A percentile compares a stretch with the other conserved stretches of the same genome.
These are phyloP conservation scores for Pseudofabraea citricarpa DNA, from an alignment of 2,329 filamentous ascomycete species.

Conservation along the genomic window DNA sequence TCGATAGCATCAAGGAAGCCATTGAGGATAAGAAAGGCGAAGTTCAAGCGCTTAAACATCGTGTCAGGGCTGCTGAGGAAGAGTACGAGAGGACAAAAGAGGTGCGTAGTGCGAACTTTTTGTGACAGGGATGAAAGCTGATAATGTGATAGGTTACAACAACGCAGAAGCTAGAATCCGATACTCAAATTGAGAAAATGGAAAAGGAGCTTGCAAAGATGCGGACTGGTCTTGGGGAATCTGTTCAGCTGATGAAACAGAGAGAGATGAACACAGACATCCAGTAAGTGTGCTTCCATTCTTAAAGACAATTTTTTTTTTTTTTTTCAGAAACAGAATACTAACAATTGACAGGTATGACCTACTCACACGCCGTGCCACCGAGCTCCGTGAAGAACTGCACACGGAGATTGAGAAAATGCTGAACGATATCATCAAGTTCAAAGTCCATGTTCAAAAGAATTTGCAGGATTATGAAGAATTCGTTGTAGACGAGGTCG, in stretches of 20 bases:
- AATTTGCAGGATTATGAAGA: slow-evolving; percentile 89
- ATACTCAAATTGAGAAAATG: slow-evolving; percentile 97
- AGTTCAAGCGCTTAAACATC: slow-evolving; percentile 85
- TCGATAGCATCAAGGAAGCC: slow-evolving; percentile 92
- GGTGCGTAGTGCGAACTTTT: slow-evolving; percentile 28
- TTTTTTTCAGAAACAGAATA: not conserved
- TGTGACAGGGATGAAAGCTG: slow-evolving; percentile 4
- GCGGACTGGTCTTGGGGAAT: slow-evolving; percentile 77
- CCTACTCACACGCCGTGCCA: slow-evolving; percentile 79
- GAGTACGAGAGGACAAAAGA: slow-evolving; percentile 94
- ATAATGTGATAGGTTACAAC: slow-evolving; percentile 48
- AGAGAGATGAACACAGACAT: slow-evolving; percentile 95
- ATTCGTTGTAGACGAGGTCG: slow-evolving; percentile 90
- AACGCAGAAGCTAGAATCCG: slow-evolving; percentile 81
- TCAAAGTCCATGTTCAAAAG: slow-evolving; percentile 96
- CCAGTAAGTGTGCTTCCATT: slow-evolving; percentile 75
- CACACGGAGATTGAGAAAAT: slow-evolving; percentile 95
- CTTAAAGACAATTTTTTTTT: not conserved
- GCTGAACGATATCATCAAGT: slow-evolving; percentile 95
- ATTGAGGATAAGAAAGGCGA: slow-evolving; percentile 94
- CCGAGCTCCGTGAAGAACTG: slow-evolving; percentile 87
- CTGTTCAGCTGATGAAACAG: slow-evolving; percentile 87
- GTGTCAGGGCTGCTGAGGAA: slow-evolving; percentile 81
- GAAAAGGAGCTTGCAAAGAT: slow-evolving; percentile 97
- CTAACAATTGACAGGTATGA: slow-evolving; percentile 62